These are phyloP conservation scores for Thelonectria rubi DNA, from an alignment of 2,329 filamentous ascomycete species.

Conservation along the genomic window DNA sequence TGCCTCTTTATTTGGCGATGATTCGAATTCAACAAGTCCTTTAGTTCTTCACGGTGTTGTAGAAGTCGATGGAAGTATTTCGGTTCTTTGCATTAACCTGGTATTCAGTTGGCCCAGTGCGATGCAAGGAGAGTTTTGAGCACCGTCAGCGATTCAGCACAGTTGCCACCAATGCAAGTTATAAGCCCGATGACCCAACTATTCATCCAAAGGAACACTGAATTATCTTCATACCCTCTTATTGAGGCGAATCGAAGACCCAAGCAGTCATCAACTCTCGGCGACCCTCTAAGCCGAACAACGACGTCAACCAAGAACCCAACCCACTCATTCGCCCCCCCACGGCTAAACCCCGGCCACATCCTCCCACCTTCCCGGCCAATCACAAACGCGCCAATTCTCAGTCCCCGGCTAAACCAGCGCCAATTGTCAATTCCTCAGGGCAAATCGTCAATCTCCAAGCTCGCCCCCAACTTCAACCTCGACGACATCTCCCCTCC, in stretches of 20 bases:
- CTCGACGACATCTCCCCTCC: conserved; percentile 31
- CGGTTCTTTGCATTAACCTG: no score
- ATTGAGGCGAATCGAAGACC: background rate
- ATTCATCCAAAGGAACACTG: background rate
- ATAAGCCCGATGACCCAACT: background rate
- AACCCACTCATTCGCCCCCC: background rate
- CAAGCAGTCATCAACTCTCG: background rate
- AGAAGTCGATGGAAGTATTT: no score
- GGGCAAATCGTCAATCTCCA: conserved; percentile 38
- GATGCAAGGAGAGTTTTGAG: no score
- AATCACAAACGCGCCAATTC: conserved; percentile 24
- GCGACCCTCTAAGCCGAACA: background rate
- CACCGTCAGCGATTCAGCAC: no score
- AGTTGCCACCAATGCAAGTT: background rate
- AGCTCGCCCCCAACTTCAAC: conserved; percentile 26
- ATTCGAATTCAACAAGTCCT: no score
- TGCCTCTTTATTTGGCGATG: no score
- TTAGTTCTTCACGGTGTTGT: no score
- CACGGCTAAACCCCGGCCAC: conserved; percentile 17
- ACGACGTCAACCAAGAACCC: background rate
- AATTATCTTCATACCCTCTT: background rate
- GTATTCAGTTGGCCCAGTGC: no score
- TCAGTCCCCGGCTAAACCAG: conserved; percentile 15
- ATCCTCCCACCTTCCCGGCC: background rate
- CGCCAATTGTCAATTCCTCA: conserved; percentile 40